These are phyloP conservation scores for Proliferodiscus dingleyae DNA, from an alignment of 2,329 filamentous ascomycete species.

Conservation along the genomic window DNA sequence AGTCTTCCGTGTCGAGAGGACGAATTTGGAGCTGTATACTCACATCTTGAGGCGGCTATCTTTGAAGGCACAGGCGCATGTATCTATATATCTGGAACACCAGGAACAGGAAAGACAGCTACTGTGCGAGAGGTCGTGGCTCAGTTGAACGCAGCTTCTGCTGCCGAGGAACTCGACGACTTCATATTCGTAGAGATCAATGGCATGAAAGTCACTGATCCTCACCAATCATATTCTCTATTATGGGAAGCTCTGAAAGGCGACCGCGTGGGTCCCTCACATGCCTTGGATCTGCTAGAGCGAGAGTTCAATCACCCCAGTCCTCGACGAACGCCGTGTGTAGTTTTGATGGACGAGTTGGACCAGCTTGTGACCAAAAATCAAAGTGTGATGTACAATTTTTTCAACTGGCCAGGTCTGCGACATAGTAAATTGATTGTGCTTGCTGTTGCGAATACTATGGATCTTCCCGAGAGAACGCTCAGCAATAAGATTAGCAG, in stretches of 20 bases:
- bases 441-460: slow-evolving; percentile 95
- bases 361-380: slow-evolving; percentile 97
- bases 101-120: slow-evolving; percentile 94
- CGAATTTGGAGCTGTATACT: slow-evolving; percentile 89
- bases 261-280: slow-evolving; percentile 84
- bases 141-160: slow-evolving; percentile 81
- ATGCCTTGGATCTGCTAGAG: slow-evolving; percentile 86
- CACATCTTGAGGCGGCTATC: slow-evolving; percentile 90
- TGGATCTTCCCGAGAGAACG: slow-evolving; percentile 95
- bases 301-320: slow-evolving; percentile 89
- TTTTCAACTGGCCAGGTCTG: slow-evolving; percentile 97
- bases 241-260: slow-evolving; percentile 95
- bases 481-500: slow-evolving; percentile 98
- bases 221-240: slow-evolving; percentile 90
- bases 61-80: slow-evolving; percentile 89
- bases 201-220: slow-evolving; percentile 98
- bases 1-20: slow-evolving; percentile 86
- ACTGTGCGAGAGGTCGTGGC: slow-evolving; percentile 93
- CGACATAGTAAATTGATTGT: slow-evolving; percentile 91
- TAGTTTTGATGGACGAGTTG: slow-evolving; percentile 97
- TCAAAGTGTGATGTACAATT: slow-evolving; percentile 99
- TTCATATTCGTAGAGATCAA: slow-evolving; percentile 99
- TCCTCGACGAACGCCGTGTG: slow-evolving; percentile 85
- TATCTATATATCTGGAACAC: slow-evolving; percentile 98
- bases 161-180: slow-evolving; percentile 88